phyloP scores from a whole-genome alignment of 1,284 basidiomycete species.

The Marasmius sp. region DNA sequence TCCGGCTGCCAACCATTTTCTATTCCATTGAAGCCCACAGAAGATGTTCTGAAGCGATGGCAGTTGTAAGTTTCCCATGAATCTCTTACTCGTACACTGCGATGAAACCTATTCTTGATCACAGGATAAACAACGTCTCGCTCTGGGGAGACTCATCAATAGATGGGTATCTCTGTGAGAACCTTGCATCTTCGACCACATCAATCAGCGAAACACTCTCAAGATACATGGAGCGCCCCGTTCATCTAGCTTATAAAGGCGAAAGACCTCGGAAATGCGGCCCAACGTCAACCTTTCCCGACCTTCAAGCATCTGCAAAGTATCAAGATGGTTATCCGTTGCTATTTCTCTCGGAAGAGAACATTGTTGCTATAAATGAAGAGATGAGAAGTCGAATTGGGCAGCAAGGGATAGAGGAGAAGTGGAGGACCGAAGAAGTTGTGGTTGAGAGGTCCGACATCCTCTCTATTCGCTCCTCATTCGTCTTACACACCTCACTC shows the following conservation, averaged over 20 bases:
- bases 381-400: constrained; percentile 49
- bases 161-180: constrained; percentile 65
- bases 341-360: constrained; percentile 66
- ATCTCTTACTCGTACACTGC: not conserved
- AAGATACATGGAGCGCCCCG: constrained; percentile 55
- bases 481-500: constrained; percentile 10
- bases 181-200: constrained; percentile 22
- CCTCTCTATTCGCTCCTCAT: not conserved
- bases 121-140: constrained; percentile 52
- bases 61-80: constrained; percentile 41
- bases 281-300: constrained; percentile 54
- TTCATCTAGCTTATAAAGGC: constrained; percentile 68
- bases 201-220: constrained; percentile 44
- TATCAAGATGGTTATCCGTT: constrained; percentile 77
- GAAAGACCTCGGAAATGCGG: constrained; percentile 49
- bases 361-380: constrained; percentile 47
- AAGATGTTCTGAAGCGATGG: constrained; percentile 52
- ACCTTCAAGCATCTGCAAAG: constrained; percentile 50
- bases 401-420: constrained; percentile 53
- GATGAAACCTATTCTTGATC: not conserved
- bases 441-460: constrained; percentile 55
- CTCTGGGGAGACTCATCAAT: constrained; percentile 50
- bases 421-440: constrained; percentile 55
- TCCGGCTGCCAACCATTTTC: constrained; percentile 55
- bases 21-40: constrained; percentile 55